Conservation (phyloP, 2,329 filamentous ascomycete genomes). For the Cladosporium velox region DNA sequence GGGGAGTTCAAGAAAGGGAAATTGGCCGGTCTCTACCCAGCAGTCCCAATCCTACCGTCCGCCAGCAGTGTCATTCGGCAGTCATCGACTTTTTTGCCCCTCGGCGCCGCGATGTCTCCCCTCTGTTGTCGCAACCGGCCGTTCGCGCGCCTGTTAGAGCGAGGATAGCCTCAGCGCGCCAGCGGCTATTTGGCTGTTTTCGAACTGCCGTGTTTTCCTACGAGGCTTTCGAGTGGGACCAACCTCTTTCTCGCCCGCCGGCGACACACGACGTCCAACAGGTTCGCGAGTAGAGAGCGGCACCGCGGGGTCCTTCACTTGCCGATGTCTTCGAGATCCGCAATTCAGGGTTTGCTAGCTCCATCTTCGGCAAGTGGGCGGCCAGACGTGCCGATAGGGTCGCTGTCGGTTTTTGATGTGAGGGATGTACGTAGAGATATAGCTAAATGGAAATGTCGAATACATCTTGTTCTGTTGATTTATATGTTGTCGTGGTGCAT, state of each 20-base stretch:
- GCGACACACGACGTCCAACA: not conserved
- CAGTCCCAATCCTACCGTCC: slow-evolving; percentile 4
- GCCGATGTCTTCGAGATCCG: not conserved
- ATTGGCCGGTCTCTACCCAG: not conserved
- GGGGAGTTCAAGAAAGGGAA: slow-evolving; percentile 12
- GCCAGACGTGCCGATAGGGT: slow-evolving; percentile 10
- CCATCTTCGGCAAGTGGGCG: not conserved
- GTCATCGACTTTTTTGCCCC: slow-evolving; percentile 10
- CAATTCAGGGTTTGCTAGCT: not conserved
- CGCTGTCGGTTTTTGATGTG: not conserved
- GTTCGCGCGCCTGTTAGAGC: not conserved
- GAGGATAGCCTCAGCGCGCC: not conserved
- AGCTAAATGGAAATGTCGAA: not conserved
- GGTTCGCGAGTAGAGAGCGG: not conserved
- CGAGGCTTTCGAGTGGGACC: not conserved
- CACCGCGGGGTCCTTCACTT: slow-evolving; percentile 8
- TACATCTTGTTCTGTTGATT: not conserved
- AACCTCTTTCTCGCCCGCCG: not conserved
- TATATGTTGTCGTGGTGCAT: not conserved
- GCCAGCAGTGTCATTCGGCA: slow-evolving; percentile 17
- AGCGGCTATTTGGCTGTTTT: slow-evolving; percentile 6
- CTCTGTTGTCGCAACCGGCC: slow-evolving; percentile 17
- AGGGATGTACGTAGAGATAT: not conserved
- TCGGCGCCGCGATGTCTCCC: slow-evolving; percentile 1
- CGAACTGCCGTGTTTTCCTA: slow-evolving; percentile 11